Conservation (phyloP, 2,329 filamentous ascomycete genomes). For the Colletotrichum somersetense region DNA sequence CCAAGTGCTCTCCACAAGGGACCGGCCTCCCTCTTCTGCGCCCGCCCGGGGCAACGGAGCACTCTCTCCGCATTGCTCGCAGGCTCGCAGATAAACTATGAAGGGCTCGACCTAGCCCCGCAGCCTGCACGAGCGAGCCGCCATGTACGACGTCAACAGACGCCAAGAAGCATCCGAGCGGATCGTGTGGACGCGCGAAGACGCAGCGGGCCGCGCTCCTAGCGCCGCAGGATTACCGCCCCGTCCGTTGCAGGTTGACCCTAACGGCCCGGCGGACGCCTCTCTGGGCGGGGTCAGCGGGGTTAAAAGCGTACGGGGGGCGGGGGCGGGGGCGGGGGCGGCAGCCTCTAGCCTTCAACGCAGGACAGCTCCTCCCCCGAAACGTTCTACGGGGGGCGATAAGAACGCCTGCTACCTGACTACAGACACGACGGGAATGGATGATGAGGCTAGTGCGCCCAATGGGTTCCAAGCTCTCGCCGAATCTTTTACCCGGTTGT, state of each 20-base stretch:
- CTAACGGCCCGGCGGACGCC: background rate
- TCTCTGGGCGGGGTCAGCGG: background rate
- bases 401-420: background rate
- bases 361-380: background rate
- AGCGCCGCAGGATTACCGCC: background rate
- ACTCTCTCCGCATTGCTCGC: no score
- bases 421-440: background rate
- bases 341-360: background rate
- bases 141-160: background rate
- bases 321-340: background rate
- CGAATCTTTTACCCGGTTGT: background rate
- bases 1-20: background rate
- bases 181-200: background rate
- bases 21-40: background rate
- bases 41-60: no score
- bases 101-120: background rate
- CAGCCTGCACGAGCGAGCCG: slow-evolving; percentile 7
- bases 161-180: slow-evolving; percentile 10
- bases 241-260: background rate
- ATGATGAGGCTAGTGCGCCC: background rate
- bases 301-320: background rate
- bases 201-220: slow-evolving; percentile 8
- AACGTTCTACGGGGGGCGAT: background rate
- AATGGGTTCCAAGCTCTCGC: background rate
- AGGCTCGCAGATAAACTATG: background rate